Evolutionary conservation across 768 basidiomycete species (phyloP).

Genomic region (Termitomyces eurrhizus): DNA sequence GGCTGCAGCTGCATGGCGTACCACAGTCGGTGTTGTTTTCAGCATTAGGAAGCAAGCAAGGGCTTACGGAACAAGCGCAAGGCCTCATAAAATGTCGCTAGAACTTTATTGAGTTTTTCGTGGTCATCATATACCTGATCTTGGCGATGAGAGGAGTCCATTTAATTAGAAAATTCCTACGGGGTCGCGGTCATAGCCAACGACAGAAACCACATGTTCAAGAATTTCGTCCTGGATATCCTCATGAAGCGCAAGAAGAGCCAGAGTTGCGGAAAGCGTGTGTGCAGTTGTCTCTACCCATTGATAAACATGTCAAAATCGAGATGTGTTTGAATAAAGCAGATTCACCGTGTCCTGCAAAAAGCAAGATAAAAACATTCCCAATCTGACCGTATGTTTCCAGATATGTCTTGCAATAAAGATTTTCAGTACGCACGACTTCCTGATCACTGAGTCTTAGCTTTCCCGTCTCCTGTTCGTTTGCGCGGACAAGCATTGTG

Average conservation of each 20-base stretch:
- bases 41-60: not conserved
- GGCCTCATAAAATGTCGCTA: slow-evolving; percentile 38
- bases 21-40: not conserved
- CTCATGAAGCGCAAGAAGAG: slow-evolving; percentile 34
- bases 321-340: too few relatives aligned
- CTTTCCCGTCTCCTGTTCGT: slow-evolving; percentile 38
- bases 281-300: slow-evolving; percentile 40
- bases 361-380: slow-evolving; percentile 46
- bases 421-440: slow-evolving; percentile 24
- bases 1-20: slow-evolving; percentile 28
- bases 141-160: not conserved
- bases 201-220: slow-evolving; percentile 32
- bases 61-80: slow-evolving; percentile 38
- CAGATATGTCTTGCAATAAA: not conserved
- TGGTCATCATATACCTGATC: slow-evolving; percentile 38
- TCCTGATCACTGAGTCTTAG: slow-evolving; percentile 35
- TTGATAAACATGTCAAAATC: not conserved
- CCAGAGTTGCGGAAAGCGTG: slow-evolving; percentile 38
- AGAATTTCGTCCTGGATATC: slow-evolving; percentile 40
- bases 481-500: slow-evolving; percentile 41
- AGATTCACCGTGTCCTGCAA: slow-evolving; percentile 53
- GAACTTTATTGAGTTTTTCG: slow-evolving; percentile 35
- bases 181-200: slow-evolving; percentile 30
- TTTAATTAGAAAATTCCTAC: slow-evolving; percentile 14
- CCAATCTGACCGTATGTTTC: slow-evolving; percentile 34